phyloP scores from a whole-genome alignment of 805 yeast genomes.

The Ogataea glucozyma region DNA sequence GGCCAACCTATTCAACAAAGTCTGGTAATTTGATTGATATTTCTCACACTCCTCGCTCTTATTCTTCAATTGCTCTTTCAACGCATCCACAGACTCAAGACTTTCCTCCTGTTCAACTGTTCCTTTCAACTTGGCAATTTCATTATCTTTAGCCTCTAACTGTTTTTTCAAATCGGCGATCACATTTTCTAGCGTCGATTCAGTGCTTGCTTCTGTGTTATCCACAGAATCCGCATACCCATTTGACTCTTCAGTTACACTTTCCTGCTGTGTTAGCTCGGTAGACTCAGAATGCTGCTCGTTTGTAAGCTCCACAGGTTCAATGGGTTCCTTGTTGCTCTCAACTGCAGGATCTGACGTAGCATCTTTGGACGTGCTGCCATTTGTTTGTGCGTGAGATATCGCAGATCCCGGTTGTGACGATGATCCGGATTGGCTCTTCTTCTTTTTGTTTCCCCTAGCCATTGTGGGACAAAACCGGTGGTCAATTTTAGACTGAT shows the following conservation, averaged over 20 bases:
- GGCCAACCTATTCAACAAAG: constrained; percentile 59
- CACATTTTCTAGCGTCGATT: neutral
- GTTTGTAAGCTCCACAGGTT: too few relatives aligned
- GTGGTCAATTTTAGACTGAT: neutral
- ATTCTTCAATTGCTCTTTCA: constrained; percentile 35
- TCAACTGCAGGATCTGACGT: constrained; percentile 2
- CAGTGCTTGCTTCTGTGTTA: too few relatives aligned
- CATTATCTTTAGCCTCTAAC: constrained; percentile 5
- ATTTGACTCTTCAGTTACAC: neutral
- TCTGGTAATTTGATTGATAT: constrained; percentile 60
- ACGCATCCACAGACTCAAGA: constrained; percentile 9
- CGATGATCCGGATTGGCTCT: constrained; percentile 2
- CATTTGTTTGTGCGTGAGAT: neutral
- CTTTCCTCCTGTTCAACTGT: neutral
- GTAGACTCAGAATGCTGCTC: too few relatives aligned
- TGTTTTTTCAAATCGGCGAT: constrained; percentile 2
- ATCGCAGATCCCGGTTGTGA: neutral
- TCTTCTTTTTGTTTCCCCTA: constrained; percentile 10
- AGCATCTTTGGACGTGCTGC: neutral
- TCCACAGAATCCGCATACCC: too few relatives aligned
- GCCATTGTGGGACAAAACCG: constrained; percentile 3
- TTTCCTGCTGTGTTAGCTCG: neutral
- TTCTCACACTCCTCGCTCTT: constrained; percentile 55
- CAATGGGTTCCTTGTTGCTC: neutral
- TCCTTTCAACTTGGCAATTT: neutral